These are phyloP conservation scores for Paramyrothecium sp. DNA, from an alignment of 2,329 filamentous ascomycete genomes.

Conservation along the genomic window DNA sequence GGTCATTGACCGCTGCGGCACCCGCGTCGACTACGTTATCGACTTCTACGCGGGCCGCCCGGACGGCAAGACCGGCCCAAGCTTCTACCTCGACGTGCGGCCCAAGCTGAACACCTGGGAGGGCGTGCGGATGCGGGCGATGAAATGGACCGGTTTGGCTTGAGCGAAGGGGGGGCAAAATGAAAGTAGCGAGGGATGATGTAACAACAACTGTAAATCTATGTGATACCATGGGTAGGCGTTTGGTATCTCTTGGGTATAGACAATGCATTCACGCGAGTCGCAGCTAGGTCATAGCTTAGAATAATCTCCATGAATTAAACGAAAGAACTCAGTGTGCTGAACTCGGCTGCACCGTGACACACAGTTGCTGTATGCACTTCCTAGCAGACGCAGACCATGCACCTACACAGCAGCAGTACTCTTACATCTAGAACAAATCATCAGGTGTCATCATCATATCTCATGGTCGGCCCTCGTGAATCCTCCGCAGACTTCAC, in stretches of 20 bases:
- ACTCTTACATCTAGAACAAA: no score
- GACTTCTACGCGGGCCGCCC: conserved; percentile 86
- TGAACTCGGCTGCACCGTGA: no score
- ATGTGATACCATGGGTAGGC: conserved; percentile 2
- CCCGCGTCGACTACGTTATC: conserved; percentile 88
- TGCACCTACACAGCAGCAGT: no score
- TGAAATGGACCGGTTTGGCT: conserved; percentile 48
- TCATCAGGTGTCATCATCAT: background rate
- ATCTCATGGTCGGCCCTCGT: background rate
- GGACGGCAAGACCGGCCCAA: conserved; percentile 38
- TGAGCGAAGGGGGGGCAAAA: conserved; percentile 19
- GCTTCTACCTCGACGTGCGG: conserved; percentile 67
- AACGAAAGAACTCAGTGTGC: no score
- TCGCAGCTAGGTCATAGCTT: background rate
- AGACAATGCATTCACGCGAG: conserved; percentile 1
- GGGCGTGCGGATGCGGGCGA: conserved; percentile 64
- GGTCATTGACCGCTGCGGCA: conserved; percentile 90
- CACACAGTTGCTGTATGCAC: no score
- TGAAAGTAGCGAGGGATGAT: conserved; percentile 6
- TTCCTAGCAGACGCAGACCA: no score
- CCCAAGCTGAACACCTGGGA: conserved; percentile 69
- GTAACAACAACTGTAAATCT: conserved; percentile 4
- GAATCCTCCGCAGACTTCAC: conserved; percentile 5
- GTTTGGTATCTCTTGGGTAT: background rate
- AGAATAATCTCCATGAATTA: background rate